Evolutionary conservation across 139 green algal genomes (phyloP).

Genomic region (Chlamydomonas incerta): DNA sequence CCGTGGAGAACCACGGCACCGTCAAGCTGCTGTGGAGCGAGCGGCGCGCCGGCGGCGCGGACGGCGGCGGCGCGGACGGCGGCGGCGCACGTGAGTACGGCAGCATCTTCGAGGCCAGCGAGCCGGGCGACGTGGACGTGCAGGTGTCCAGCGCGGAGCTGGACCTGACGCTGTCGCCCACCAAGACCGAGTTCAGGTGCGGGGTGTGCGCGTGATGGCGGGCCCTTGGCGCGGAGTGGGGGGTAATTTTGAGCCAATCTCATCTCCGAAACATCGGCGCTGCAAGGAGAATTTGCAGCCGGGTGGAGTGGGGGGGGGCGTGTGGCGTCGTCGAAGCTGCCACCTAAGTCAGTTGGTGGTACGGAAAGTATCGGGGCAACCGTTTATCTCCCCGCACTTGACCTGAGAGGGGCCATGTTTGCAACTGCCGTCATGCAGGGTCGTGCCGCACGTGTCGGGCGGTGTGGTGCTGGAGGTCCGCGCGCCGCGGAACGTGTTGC

Average conservation of each 20-base stretch:
- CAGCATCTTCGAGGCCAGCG: constrained; percentile 27
- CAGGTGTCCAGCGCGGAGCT: constrained; percentile 10
- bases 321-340: too few species aligned
- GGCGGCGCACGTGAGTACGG: constrained; percentile 1
- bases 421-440: too few species aligned
- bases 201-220: too few species aligned
- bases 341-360: too few species aligned
- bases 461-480: constrained; percentile 20
- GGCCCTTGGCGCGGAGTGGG: too few species aligned
- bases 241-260: too few species aligned
- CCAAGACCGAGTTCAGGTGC: constrained; percentile 15
- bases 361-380: too few species aligned
- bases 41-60: not conserved
- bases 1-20: constrained; percentile 6
- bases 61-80: not conserved
- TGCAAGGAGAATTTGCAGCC: not conserved
- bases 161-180: constrained; percentile 38
- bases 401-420: too few species aligned
- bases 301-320: too few species aligned
- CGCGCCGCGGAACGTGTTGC: not conserved
- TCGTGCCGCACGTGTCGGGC: constrained; percentile 4
- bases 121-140: constrained; percentile 15
- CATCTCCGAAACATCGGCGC: too few species aligned
- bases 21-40: constrained; percentile 42
- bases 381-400: too few species aligned